Base-by-base conservation (phyloP, 352 stramenopile genomes). In the Globisporangium middletonii region DNA sequence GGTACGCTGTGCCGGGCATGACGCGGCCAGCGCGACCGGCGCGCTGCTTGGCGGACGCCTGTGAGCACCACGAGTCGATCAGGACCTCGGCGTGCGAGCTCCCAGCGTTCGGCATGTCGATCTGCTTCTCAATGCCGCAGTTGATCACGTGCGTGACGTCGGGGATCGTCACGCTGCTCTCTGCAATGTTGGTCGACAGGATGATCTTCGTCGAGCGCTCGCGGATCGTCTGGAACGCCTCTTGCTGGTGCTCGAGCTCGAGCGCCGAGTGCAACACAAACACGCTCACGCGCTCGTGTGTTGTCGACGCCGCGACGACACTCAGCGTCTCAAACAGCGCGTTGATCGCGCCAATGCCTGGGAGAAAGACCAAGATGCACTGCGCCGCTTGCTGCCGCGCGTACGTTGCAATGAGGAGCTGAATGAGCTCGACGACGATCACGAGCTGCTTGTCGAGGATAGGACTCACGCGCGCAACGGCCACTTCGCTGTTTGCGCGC, bases 141-240 rank as follows among this genome's bases (percentile, higher is more conserved):
- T 93, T 93, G 59, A 95, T 92, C 30, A 95, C 83, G 51, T 95
- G 83, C 5, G 83, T 93, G 15, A 99, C 92, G 57, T 95, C 86
- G 5, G 95, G 94, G 26, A 99, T 97, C 3, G 97, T 99, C 4
- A 99, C 84, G 47, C 89, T 98, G 53, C 92, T 98, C 65, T 99
- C 97, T 4, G 95, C 95, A 62, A 99, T 97, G 62, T 98, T 99
- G 0, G 96, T 99, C 15, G 92, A 86, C 58, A 98, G 75, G 50
- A 98, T 94, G n/a, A 98, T 89, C 66, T 98, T 98, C 4, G 77
- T 86, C 8, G 79, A 77, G 45, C 60, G 62, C 16, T 71, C 58
- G 9, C 60, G 55, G 16, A 86, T 68, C 33, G 73, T 59, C 27
- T 72, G 69, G 41, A 92, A 92, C 16, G 82, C 79, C 41, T 82